Base-by-base conservation (phyloP, 352 stramenopile species). In the Nannochloropsis limnetica region DNA sequence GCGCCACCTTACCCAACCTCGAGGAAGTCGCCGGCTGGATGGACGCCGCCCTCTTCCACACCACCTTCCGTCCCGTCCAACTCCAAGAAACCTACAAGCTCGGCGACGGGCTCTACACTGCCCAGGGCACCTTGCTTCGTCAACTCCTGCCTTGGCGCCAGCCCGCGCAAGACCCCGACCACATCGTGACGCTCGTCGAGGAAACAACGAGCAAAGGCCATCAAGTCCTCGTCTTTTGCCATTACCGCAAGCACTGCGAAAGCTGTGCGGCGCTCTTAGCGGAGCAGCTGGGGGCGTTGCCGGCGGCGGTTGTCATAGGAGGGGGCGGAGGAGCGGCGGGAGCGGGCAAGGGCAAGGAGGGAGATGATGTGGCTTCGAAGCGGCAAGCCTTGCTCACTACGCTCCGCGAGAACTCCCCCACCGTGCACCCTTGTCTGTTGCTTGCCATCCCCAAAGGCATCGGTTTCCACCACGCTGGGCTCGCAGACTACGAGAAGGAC, bases 1-100 rank as follows among this genome's bases (percentile, higher is more conserved):
- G 83, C n/a, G 86, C 86, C 2, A 89, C 86, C 6, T 68, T 89
- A 15, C 84, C 86, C 0, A 89, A 89, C 68, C 81, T 83, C 22
- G 74, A 49, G 17, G 85, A 87, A 31, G 68, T 88, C 25, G 86
- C 85, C 0, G 31, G 17, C 17, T 89, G 86, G 84, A 83, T 88
- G 27, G 81, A 84, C 28, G 83, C 81, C 14, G 68, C 80, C 20
- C 81, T 83, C 14, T 82, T 85, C 68, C 61, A 85, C n/a, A 86
- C 85, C n/a, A 69, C 81, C 43, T 85, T 84, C 44, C 85, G 86
- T 69, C 85, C 86, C 17, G 83, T 88, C n/a, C 83, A 80, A 20
- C 83, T 88, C 20, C 68, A 84, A 23, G 85, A 88, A 81, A 80
- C 80, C 3, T 81, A 85, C n/a, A 84, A 85, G 80, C 54, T 54